Evolutionary conservation across 2,329 filamentous ascomycete genomes (phyloP), one percentile per base, ranked within the genome.

Genomic region (Calonectria hongkongensis): DNA sequence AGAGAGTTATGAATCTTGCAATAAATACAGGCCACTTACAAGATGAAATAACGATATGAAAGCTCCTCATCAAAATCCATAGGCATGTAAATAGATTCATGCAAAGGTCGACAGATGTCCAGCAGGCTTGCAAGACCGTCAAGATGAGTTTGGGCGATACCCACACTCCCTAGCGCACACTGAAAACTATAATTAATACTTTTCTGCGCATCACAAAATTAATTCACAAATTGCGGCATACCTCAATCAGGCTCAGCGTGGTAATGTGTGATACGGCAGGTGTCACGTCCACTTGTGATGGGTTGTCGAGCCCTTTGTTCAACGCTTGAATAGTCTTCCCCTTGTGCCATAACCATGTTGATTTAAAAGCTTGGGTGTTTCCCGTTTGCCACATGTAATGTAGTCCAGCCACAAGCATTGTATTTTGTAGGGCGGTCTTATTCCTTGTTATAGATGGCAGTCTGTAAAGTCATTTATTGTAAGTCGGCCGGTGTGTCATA

Each of bases 11-110:
- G 3, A 9, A 3, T 45, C 6, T 45, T 12, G 16, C 15, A 45
- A 4, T 3, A 16, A n/a, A 18, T n/a, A n/a, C 2, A 45, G 12
- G 13, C 16, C n/a, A 45, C 41, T 45, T 45, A 12, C 41, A 45
- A 12, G 8, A 45, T 45, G 8, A 45, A 45, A 45, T 45, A 45
- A 45, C 41, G 41, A 45, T 45, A 45, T 2, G 41, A 45, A n/a
- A 45, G 41, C 41, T 45, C 41, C 41, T 45, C 41, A n/a, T 45
- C 41, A 45, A 45, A 45, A 45, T 45, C 41, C 41, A 45, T 45
- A 16, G 41, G 41, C 41, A 45, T 45, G n/a, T 45, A 45, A 45
- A 45, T 45, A 16, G 16, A 10, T 45, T 45, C 3, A n/a, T 45
- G 41, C 16, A 45, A n/a, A 45, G 41, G 41, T 8, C 41, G 41